Conservation (phyloP, 2,329 filamentous ascomycete species). For the Cladosporium halotolerans region DNA sequence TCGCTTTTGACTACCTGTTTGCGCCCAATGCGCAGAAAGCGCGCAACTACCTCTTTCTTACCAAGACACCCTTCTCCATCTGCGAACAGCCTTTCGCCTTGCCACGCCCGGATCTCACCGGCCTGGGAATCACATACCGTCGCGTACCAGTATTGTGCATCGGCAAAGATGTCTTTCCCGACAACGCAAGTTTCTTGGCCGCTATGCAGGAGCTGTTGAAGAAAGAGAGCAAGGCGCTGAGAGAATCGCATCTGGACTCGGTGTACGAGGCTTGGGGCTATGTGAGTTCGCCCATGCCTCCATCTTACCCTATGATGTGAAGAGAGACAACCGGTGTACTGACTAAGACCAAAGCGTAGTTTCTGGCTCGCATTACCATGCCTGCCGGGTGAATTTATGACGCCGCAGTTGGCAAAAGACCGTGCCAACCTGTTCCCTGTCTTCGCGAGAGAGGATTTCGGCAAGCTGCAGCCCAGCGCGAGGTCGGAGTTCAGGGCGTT, state of each 20-base stretch:
- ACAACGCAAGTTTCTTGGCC: slow-evolving; percentile 19
- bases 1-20: slow-evolving; percentile 18
- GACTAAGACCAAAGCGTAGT: not conserved
- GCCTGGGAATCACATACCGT: slow-evolving; percentile 22
- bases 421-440: slow-evolving; percentile 18
- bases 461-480: slow-evolving; percentile 15
- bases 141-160: slow-evolving; percentile 22
- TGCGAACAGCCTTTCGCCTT: slow-evolving; percentile 24
- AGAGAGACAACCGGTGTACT: not conserved
- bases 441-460: slow-evolving; percentile 19
- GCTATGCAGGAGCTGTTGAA: slow-evolving; percentile 15
- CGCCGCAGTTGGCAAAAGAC: slow-evolving; percentile 17
- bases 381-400: slow-evolving; percentile 16
- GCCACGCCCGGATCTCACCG: slow-evolving; percentile 19
- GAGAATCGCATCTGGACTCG: slow-evolving; percentile 9
- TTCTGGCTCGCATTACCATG: slow-evolving; percentile 19
- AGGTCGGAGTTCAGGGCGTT: slow-evolving; percentile 16
- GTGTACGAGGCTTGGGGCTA: slow-evolving; percentile 20
- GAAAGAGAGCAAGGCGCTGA: slow-evolving; percentile 15
- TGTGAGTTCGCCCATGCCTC: slow-evolving; percentile 6
- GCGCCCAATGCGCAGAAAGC: slow-evolving; percentile 21
- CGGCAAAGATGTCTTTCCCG: slow-evolving; percentile 24
- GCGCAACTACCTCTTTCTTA: slow-evolving; percentile 18
- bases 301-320: not conserved
- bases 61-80: slow-evolving; percentile 19